Percentiles rank a stretch among this genome's conserved stretches.
Conservation (phyloP, 2,329 filamentous ascomycete genomes). For the Fusarium devonianum region DNA sequence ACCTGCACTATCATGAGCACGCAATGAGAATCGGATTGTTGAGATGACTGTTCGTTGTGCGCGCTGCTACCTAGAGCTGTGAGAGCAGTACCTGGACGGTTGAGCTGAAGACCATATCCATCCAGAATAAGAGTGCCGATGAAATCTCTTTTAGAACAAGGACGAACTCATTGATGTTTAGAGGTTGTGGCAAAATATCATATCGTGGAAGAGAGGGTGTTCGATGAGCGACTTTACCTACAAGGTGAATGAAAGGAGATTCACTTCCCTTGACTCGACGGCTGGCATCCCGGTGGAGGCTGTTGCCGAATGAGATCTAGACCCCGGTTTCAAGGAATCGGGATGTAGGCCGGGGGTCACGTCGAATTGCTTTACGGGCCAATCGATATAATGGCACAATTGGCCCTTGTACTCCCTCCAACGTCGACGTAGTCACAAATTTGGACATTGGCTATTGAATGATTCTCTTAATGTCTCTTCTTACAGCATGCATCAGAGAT, state of each 20-base stretch:
- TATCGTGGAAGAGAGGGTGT: too few relatives aligned
- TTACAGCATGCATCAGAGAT: too few relatives aligned
- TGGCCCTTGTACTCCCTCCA: not conserved
- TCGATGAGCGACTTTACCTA: too few relatives aligned
- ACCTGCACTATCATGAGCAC: not conserved
- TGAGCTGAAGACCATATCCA: too few relatives aligned
- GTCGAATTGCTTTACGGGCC: slow-evolving; percentile 13
- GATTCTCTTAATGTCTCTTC: not conserved
- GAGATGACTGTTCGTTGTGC: not conserved
- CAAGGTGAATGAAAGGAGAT: not conserved
- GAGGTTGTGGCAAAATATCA: too few relatives aligned
- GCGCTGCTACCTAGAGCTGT: not conserved
- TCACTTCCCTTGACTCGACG: not conserved
- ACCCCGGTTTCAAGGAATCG: not conserved
- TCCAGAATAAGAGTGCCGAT: too few relatives aligned
- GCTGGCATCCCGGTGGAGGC: not conserved
- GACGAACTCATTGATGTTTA: too few relatives aligned
- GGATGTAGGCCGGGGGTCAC: slow-evolving; percentile 1
- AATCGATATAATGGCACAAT: not conserved
- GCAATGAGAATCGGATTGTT: not conserved
- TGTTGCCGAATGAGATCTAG: not conserved
- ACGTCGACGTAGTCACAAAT: not conserved
- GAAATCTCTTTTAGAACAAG: too few relatives aligned
- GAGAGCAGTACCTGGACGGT: not conserved
- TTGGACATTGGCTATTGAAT: not conserved